These are phyloP conservation scores for Diaporthe humulicola DNA, from an alignment of 2,329 filamentous ascomycete species.

Conservation along the genomic window DNA sequence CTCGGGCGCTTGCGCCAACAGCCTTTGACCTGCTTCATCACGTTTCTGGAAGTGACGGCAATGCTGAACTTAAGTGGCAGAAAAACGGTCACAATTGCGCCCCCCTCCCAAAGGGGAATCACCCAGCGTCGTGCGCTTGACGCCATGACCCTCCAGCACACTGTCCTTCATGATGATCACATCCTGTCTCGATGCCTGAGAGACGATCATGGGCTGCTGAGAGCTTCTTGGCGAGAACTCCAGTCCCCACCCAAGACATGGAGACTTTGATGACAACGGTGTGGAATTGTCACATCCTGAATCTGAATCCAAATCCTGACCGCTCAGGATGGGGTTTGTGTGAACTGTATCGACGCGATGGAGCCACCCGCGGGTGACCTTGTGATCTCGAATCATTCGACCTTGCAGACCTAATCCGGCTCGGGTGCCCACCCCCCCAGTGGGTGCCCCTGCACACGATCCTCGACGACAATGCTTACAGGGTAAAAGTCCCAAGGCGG, in stretches of 20 bases:
- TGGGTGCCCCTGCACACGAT: slow-evolving; percentile 24
- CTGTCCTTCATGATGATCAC: background rate
- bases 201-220: slow-evolving; percentile 20
- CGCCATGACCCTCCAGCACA: slow-evolving; percentile 25
- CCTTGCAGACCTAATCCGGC: slow-evolving; percentile 38
- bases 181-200: slow-evolving; percentile 19
- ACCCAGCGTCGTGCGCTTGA: slow-evolving; percentile 15
- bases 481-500: slow-evolving; percentile 29
- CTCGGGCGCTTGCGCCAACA: background rate
- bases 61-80: slow-evolving; percentile 7
- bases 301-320: slow-evolving; percentile 31
- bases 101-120: background rate
- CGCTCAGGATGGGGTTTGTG: slow-evolving; percentile 24
- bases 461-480: slow-evolving; percentile 30
- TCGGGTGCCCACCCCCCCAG: slow-evolving; percentile 26
- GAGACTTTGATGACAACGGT: slow-evolving; percentile 28
- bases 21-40: background rate
- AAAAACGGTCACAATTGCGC: background rate
- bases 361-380: slow-evolving; percentile 31
- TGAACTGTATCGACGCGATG: slow-evolving; percentile 26
- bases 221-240: slow-evolving; percentile 28
- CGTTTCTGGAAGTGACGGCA: background rate
- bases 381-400: slow-evolving; percentile 41
- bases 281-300: slow-evolving; percentile 35
- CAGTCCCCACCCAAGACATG: slow-evolving; percentile 20